A percentile compares a stretch with the other conserved stretches of the same genome.
Conservation (phyloP, 495 filamentous ascomycete species). For the Annulohypoxylon bovei region DNA sequence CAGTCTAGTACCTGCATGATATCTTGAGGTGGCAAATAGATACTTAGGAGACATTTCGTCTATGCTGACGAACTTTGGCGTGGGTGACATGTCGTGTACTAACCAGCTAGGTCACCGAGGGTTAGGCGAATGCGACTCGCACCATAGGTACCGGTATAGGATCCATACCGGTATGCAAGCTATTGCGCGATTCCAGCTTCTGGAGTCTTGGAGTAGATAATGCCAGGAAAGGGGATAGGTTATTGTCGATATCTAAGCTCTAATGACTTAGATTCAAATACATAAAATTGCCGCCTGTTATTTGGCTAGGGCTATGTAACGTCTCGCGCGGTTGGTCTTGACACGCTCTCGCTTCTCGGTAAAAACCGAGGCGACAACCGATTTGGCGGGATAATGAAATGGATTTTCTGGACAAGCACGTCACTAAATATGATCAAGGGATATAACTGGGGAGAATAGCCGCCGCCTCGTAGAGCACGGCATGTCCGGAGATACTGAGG, state of each 20-base stretch:
- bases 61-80: neutral
- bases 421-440: neutral
- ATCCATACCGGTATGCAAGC: neutral
- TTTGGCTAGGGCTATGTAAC: neutral
- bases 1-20: neutral
- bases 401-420: neutral
- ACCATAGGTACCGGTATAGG: neutral
- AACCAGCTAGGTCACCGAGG: conserved; percentile 4
- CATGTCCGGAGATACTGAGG: neutral
- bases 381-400: neutral
- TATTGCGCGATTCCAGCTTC: neutral
- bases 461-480: neutral
- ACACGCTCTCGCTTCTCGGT: neutral
- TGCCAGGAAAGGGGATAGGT: neutral
- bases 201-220: neutral
- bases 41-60: neutral
- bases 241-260: neutral
- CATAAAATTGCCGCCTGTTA: neutral
- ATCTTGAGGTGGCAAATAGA: neutral
- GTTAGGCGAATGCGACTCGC: neutral
- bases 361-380: neutral
- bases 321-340: neutral
- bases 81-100: neutral
- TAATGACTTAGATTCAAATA: neutral
- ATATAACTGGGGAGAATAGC: neutral